A percentile compares a stretch with the other conserved stretches of the same genome.
These are phyloP conservation scores for Populus euphratica DNA, from an alignment of 345 rosid species.

Conservation along the genomic window DNA sequence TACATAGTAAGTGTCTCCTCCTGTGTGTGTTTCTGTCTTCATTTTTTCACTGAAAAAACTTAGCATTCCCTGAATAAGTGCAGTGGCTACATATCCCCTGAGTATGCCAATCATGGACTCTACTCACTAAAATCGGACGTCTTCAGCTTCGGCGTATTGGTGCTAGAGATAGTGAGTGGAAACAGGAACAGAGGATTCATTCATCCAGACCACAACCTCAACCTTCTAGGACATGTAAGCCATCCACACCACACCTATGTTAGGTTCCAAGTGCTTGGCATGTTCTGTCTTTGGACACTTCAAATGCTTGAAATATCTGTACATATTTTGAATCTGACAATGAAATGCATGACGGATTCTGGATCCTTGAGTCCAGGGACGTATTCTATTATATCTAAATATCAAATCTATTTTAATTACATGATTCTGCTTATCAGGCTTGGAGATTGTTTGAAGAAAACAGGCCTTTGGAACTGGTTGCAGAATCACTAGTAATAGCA, in stretches of 20 bases:
- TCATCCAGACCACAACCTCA: constrained; percentile 5
- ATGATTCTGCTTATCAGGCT: not conserved
- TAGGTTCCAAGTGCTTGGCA: no score
- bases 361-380: no score
- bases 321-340: no score
- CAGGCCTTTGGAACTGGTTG: not conserved
- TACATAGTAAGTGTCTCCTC: not conserved
- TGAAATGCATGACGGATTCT: no score
- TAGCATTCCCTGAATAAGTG: not conserved
- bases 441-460: not conserved
- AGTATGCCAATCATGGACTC: constrained; percentile 9
- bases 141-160: constrained; percentile 10
- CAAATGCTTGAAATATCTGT: no score
- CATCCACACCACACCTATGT: no score
- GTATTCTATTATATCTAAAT: no score
- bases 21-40: no score
- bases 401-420: not conserved
- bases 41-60: no score
- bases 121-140: constrained; percentile 13
- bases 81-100: constrained; percentile 13
- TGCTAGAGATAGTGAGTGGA: constrained; percentile 1
- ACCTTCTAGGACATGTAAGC: constrained; percentile 21
- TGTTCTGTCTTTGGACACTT: no score
- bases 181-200: constrained; percentile 8
- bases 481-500: not conserved